Percentiles rank a stretch among this genome's conserved stretches.
Conservation (phyloP, 2,329 filamentous ascomycete genomes). For the Ceratocystis albifundus region DNA sequence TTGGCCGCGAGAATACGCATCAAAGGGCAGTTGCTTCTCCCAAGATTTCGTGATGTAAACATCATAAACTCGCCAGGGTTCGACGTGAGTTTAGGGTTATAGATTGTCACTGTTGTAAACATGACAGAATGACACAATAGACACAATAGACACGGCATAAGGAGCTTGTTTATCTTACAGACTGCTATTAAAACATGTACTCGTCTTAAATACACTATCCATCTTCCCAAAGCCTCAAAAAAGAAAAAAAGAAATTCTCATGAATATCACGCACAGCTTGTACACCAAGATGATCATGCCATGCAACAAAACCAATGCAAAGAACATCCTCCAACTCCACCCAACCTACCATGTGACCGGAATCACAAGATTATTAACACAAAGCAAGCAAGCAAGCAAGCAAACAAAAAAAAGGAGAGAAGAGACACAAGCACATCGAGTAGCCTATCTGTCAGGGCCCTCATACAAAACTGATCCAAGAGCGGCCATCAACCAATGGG, state of each 20-base stretch:
- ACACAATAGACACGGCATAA: not conserved
- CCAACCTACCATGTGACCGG: not conserved
- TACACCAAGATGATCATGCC: slow-evolving; percentile 11
- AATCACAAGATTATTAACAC: not conserved
- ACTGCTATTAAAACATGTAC: not conserved
- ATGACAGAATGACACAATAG: not conserved
- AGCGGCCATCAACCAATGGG: not conserved
- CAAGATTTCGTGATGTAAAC: not conserved
- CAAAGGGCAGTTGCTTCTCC: not conserved
- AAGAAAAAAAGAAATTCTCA: not conserved
- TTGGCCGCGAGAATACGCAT: not conserved
- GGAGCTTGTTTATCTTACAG: not conserved
- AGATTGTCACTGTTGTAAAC: not conserved
- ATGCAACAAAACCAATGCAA: slow-evolving; percentile 5
- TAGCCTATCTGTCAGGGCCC: not conserved
- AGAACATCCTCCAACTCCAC: not conserved
- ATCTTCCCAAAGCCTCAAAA: not conserved
- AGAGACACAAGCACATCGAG: not conserved
- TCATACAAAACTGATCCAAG: not conserved
- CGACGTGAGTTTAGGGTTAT: not conserved
- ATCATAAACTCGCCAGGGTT: not conserved
- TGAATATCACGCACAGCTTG: not conserved
- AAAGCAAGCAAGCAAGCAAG: not conserved
- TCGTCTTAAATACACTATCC: not conserved
- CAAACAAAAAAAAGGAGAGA: not conserved